Base-by-base conservation (phyloP, 306 rosid genomes). In the Rubus parviflorus region DNA sequence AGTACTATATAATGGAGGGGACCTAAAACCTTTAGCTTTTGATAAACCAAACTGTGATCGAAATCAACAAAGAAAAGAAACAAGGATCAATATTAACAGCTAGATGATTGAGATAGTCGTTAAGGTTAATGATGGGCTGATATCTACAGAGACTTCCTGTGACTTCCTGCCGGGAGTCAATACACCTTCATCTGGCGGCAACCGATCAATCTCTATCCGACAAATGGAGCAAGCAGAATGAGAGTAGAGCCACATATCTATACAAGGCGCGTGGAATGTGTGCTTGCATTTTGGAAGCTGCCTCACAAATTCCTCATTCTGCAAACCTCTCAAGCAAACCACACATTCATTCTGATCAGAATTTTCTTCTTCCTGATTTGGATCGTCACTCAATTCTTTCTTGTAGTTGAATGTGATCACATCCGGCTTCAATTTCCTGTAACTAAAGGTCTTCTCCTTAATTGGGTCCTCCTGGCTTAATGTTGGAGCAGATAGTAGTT, bases 281-380 rank as follows among this genome's bases (percentile, higher is more conserved):
- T 78, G 82, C 41, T 83, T 46, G 77, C 86, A 78, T 66, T 23
- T 40, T 40, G 80, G 86, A 40, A 74, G 74, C 46, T 69, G 51
- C 23, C 80, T 70, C 41, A 68, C 74, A 19, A 46, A 8, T 16
- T 82, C 80, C 42, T 73, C 77, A 43, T 78, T 38, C 63, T 78
- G 80, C 3, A 69, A 78, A 30, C 53, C 63, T 43, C 51, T 42
- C 77, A 78, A 69, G 70, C 80, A 82, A 46, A 78, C 78, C 42
- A 8, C 80, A 16, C 80, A 74, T 8, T 73, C 62, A 52, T 17
- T 68, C 49, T 16, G 6, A 43, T 53, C 35, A 47, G n/a, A 20
- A 19, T 25, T 58, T 60, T 49, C 77, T 8, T 35, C 60, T n/a
- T 63, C 64, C 13, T 75, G 49, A 49, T 64, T 51, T 11, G 9